Percentiles rank a stretch among this genome's conserved stretches.
Evolutionary conservation across 768 basidiomycete species (phyloP).

Genomic region (Calocybe indica): DNA sequence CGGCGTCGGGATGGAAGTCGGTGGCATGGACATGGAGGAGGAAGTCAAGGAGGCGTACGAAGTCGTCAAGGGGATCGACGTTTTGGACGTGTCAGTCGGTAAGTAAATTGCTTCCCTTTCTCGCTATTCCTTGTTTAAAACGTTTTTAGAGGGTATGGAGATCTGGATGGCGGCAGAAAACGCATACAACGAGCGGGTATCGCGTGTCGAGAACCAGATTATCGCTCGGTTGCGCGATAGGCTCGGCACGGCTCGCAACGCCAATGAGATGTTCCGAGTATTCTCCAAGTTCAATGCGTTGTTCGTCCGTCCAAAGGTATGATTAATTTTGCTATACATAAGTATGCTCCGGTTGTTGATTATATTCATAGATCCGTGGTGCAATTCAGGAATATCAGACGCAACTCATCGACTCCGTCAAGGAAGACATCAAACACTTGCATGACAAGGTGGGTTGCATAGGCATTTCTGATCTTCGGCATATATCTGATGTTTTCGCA

Average conservation of each 20-base stretch:
- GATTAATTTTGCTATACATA: constrained; percentile 6
- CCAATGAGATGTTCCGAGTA: constrained; percentile 99
- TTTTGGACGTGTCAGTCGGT: constrained; percentile 91
- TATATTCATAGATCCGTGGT: constrained; percentile 69
- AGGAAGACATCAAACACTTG: constrained; percentile 93
- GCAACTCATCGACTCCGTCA: constrained; percentile 96
- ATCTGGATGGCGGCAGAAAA: constrained; percentile 98
- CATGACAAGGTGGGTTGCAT: constrained; percentile 71
- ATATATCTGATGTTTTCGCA: constrained; percentile 16
- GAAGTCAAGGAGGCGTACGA: constrained; percentile 97
- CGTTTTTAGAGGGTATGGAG: constrained; percentile 78
- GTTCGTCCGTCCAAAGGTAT: constrained; percentile 91
- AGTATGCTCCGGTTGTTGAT: neutral
- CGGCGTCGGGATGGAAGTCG: constrained; percentile 66
- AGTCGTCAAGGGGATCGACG: constrained; percentile 94
- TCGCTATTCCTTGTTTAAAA: neutral
- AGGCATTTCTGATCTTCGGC: neutral
- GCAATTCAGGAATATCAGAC: constrained; percentile 99
- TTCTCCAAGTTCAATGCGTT: constrained; percentile 98
- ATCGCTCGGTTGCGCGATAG: constrained; percentile 89
- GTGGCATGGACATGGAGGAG: constrained; percentile 96
- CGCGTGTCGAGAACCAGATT: constrained; percentile 97
- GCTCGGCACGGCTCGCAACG: constrained; percentile 91
- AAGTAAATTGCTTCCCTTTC: constrained; percentile 19
- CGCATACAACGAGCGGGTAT: constrained; percentile 96